These are phyloP conservation scores for Oryza meridionalis DNA, from an alignment of 176 grass and related monocot species.

Conservation along the genomic window DNA sequence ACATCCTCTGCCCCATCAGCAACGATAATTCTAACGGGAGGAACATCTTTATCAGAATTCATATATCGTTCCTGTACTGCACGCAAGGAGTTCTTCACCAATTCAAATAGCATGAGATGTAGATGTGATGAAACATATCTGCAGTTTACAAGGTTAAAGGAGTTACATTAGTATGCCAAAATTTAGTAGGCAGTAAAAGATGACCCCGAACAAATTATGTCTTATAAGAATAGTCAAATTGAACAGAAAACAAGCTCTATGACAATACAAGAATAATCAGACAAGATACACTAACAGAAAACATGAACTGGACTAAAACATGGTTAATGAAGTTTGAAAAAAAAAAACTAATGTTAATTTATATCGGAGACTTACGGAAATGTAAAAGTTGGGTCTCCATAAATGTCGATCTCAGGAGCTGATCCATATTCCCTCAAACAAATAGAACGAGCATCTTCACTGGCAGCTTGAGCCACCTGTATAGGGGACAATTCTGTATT, in stretches of 20 bases:
- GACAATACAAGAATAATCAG: not conserved
- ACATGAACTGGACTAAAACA: not conserved
- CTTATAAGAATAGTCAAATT: not conserved
- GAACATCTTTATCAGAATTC: slow-evolving; percentile 80
- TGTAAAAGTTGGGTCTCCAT: slow-evolving; percentile 81
- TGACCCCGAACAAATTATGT: slow-evolving; percentile 12
- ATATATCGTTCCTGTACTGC: slow-evolving; percentile 90
- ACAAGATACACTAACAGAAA: not conserved
- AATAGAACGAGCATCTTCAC: slow-evolving; percentile 87
- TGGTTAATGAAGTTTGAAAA: not conserved
- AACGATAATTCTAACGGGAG: slow-evolving; percentile 91
- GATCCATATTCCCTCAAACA: slow-evolving; percentile 90
- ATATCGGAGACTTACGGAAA: slow-evolving; percentile 74
- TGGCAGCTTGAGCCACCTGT: slow-evolving; percentile 70
- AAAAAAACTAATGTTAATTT: slow-evolving; percentile 4
- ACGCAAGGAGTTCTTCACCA: slow-evolving; percentile 96
- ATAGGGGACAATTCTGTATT: slow-evolving; percentile 86
- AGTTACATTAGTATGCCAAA: slow-evolving; percentile 15
- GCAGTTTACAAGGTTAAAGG: slow-evolving; percentile 36
- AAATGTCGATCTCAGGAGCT: slow-evolving; percentile 89
- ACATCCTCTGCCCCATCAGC: slow-evolving; percentile 95
- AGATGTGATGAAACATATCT: slow-evolving; percentile 85
- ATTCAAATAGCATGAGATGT: slow-evolving; percentile 93
- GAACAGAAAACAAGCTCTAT: not conserved
- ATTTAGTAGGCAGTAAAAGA: slow-evolving; percentile 16